Evolutionary conservation across 805 yeast species (phyloP).

Genomic region (Scheffersomyces spartinae): DNA sequence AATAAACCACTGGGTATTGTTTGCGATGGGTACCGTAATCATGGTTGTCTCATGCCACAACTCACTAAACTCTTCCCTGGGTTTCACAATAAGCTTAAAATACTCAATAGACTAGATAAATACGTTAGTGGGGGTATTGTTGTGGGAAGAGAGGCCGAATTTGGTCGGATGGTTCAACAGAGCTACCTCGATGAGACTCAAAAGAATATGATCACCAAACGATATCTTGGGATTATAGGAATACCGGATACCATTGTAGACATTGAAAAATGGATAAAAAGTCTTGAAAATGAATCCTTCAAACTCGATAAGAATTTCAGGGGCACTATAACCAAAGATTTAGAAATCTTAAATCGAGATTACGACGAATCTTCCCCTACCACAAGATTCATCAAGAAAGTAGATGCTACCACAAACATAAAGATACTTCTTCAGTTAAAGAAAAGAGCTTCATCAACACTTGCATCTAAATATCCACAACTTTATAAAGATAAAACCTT

Average conservation of each 20-base stretch:
- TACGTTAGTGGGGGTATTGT: conserved; percentile 14
- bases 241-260: too few relatives aligned
- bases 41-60: conserved; percentile 6
- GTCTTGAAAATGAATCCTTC: too few relatives aligned
- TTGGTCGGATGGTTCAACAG: conserved; percentile 5
- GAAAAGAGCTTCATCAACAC: conserved; percentile 2
- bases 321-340: conserved; percentile 1
- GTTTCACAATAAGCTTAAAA: conserved; percentile 4
- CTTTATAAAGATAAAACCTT: conserved; percentile 6
- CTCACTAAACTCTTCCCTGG: conserved; percentile 6
- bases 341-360: conserved; percentile 1
- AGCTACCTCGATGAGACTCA: conserved; percentile 3
- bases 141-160: conserved; percentile 9
- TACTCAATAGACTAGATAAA: conserved; percentile 12
- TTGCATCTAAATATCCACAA: conserved; percentile 6
- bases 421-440: conserved; percentile 7
- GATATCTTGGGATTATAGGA: conserved; percentile 12
- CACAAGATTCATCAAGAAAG: conserved; percentile 2
- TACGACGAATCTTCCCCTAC: conserved; percentile 1
- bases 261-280: too few relatives aligned
- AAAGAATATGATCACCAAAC: conserved; percentile 3
- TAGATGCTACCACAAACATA: conserved; percentile 9
- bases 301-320: too few relatives aligned
- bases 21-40: conserved; percentile 6
- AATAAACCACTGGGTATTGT: conserved; percentile 13